phyloP scores from a whole-genome alignment of 2,329 filamentous ascomycete genomes.

The Penicillium glabrum region DNA sequence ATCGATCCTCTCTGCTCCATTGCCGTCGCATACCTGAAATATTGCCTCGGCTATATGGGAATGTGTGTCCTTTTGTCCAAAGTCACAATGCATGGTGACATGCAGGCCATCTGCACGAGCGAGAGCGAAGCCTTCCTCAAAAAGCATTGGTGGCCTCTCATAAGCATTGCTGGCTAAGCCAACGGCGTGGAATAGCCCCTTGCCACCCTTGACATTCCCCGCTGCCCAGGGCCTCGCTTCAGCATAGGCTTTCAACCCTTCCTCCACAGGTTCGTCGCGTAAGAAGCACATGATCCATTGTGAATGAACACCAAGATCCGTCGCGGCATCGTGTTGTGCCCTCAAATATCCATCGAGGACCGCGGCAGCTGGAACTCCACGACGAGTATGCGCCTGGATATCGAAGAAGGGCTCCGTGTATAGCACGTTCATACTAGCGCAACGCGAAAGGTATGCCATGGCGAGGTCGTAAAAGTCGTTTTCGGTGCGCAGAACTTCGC shows the following conservation, averaged over 20 bases:
- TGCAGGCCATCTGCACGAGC: conserved; percentile 25
- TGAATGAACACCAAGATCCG: conserved; percentile 28
- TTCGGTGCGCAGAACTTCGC: conserved; percentile 29
- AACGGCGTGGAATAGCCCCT: conserved; percentile 46
- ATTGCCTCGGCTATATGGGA: conserved; percentile 44
- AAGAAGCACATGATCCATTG: conserved; percentile 48
- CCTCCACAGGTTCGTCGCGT: conserved; percentile 40
- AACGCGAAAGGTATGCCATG: conserved; percentile 40
- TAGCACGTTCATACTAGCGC: conserved; percentile 38
- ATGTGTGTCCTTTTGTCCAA: conserved; percentile 51
- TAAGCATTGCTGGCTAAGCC: conserved; percentile 51
- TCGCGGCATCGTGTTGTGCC: conserved; percentile 31
- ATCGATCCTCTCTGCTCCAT: conserved; percentile 40
- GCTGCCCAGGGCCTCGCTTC: conserved; percentile 38
- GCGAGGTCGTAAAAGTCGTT: conserved; percentile 43
- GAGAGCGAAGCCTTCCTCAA: conserved; percentile 42
- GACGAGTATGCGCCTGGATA: conserved; percentile 43
- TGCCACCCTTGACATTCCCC: conserved; percentile 23
- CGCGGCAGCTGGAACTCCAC: conserved; percentile 32
- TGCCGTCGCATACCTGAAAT: conserved; percentile 31
- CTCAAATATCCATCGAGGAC: conserved; percentile 39
- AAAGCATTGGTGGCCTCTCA: conserved; percentile 47
- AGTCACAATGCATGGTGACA: conserved; percentile 53
- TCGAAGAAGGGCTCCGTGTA: conserved; percentile 48
- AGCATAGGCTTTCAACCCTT: conserved; percentile 41